Percentiles rank a stretch among this genome's conserved stretches.
phyloP scores from a whole-genome alignment of 805 yeast species.

The Vanderwaltozyma yarrowii region DNA sequence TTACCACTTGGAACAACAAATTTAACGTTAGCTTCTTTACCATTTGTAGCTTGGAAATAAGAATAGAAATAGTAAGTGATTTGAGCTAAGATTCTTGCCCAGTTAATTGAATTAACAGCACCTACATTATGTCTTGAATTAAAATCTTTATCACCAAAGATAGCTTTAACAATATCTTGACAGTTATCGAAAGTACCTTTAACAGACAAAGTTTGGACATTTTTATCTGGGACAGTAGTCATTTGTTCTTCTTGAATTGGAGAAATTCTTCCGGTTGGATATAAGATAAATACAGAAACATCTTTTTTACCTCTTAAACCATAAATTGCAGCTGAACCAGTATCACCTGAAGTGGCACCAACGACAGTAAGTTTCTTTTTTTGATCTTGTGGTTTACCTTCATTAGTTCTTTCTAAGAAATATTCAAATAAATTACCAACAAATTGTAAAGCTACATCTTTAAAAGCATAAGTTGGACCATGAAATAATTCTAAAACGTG shows the following conservation, averaged over 20 bases:
- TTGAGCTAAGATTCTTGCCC: constrained; percentile 98
- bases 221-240: constrained; percentile 90
- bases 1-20: constrained; percentile 97
- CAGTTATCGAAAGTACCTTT: constrained; percentile 97
- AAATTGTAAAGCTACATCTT: constrained; percentile 96
- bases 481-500: constrained; percentile 89
- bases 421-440: constrained; percentile 95
- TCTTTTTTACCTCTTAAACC: constrained; percentile 96
- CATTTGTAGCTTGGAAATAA: constrained; percentile 55
- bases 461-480: constrained; percentile 98
- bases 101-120: constrained; percentile 95
- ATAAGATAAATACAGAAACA: constrained; percentile 91
- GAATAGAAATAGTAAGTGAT: constrained; percentile 94
- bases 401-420: constrained; percentile 70
- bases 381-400: constrained; percentile 39
- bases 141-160: constrained; percentile 83
- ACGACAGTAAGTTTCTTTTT: constrained; percentile 87
- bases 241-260: constrained; percentile 97
- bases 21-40: constrained; percentile 42
- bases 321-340: constrained; percentile 98
- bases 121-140: constrained; percentile 88
- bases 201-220: constrained; percentile 91
- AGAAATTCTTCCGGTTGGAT: constrained; percentile 95
- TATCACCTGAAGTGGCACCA: constrained; percentile 98
- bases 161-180: constrained; percentile 89